Percentiles rank a stretch among this genome's conserved stretches.
Evolutionary conservation across 768 basidiomycete species (phyloP).

Genomic region (Myochromella boudieri): DNA sequence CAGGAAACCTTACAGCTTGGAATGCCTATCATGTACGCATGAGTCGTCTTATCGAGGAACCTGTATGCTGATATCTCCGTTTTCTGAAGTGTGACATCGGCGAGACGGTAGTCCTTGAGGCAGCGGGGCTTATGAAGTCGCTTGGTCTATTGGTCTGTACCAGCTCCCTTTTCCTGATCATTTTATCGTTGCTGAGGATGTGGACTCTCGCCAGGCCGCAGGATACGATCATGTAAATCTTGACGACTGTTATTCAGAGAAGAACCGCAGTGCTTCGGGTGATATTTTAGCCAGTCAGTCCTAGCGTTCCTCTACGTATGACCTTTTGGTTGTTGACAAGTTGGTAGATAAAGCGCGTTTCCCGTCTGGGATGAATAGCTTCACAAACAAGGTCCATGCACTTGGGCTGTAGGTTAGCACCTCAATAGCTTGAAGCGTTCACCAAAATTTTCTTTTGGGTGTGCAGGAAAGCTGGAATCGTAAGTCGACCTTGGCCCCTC

Average conservation of each 20-base stretch:
- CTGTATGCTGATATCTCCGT: background rate
- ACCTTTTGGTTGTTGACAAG: background rate
- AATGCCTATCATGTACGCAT: slow-evolving; percentile 61
- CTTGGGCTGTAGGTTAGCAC: slow-evolving; percentile 48
- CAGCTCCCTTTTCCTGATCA: background rate
- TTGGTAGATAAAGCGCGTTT: slow-evolving; percentile 36
- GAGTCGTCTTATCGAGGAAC: too few species aligned
- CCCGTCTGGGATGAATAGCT: slow-evolving; percentile 54
- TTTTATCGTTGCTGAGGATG: background rate
- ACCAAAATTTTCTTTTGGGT: background rate
- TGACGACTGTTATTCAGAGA: slow-evolving; percentile 68
- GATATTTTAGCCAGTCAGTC: slow-evolving; percentile 53
- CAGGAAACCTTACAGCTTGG: slow-evolving; percentile 49
- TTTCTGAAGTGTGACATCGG: slow-evolving; percentile 54
- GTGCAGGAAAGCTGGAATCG: slow-evolving; percentile 43
- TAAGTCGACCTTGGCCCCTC: slow-evolving; percentile 18
- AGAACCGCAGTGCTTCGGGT: slow-evolving; percentile 47
- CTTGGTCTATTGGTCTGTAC: slow-evolving; percentile 49
- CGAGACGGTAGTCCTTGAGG: slow-evolving; percentile 50
- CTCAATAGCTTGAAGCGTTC: background rate
- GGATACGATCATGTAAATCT: slow-evolving; percentile 64
- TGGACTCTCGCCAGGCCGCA: slow-evolving; percentile 37
- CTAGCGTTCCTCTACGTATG: background rate
- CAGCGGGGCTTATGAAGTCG: slow-evolving; percentile 52
- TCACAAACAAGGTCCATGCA: slow-evolving; percentile 56